These are phyloP conservation scores for Echeveria elegans DNA, from an alignment of 164 flowering plant species.

Conservation along the genomic window DNA sequence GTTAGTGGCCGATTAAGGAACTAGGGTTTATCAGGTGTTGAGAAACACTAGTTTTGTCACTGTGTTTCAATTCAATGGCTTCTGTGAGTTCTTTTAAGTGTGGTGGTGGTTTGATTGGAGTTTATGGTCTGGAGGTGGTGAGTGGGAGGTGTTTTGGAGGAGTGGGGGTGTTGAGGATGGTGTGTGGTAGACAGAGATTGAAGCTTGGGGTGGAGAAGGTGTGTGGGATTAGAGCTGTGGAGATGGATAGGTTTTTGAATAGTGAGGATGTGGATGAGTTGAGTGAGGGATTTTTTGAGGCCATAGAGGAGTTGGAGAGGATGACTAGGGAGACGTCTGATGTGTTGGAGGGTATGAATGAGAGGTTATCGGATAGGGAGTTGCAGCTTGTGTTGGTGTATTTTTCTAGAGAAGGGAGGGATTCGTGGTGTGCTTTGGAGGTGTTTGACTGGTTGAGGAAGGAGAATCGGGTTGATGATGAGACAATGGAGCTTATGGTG, in stretches of 20 bases:
- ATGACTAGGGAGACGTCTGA: constrained; percentile 85
- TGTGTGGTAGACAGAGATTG: neutral
- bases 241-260: constrained; percentile 44
- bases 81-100: constrained; percentile 19
- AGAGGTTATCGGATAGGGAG: constrained; percentile 57
- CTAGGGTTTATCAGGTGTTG: neutral
- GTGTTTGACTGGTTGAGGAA: constrained; percentile 90
- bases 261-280: constrained; percentile 58
- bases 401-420: constrained; percentile 88
- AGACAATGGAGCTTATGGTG: constrained; percentile 94
- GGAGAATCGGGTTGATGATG: constrained; percentile 80
- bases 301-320: constrained; percentile 81
- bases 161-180: neutral
- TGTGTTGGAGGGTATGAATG: constrained; percentile 75
- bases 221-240: constrained; percentile 24
- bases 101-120: constrained; percentile 8
- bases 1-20: neutral
- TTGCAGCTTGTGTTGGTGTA: constrained; percentile 79
- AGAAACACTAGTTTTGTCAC: neutral
- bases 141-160: neutral
- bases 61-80: constrained; percentile 18
- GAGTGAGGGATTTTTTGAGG: constrained; percentile 72
- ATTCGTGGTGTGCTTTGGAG: constrained; percentile 93
- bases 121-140: neutral
- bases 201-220: neutral